Evolutionary conservation across 169 alveolate species (phyloP).

Genomic region (Plasmodium inui): DNA sequence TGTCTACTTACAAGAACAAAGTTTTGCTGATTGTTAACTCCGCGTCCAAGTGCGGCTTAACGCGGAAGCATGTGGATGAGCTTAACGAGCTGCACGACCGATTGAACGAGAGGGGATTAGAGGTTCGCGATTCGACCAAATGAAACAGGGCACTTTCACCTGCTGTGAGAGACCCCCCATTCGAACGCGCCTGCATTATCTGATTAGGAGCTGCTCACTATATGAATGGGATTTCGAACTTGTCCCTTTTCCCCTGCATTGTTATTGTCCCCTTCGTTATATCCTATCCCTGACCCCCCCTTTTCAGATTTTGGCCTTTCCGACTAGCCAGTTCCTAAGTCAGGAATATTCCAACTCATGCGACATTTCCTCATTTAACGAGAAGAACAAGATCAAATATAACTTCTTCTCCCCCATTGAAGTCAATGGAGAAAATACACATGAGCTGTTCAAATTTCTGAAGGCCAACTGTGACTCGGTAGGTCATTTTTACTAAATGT

Average conservation of each 20-base stretch:
- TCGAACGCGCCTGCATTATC: background rate
- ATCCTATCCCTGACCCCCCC: background rate
- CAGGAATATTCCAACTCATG: slow-evolving; percentile 22
- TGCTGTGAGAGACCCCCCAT: background rate
- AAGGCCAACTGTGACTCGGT: slow-evolving; percentile 44
- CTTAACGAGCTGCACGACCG: slow-evolving; percentile 26
- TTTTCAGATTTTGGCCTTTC: slow-evolving; percentile 33
- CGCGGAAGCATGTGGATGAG: slow-evolving; percentile 34
- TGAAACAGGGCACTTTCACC: background rate
- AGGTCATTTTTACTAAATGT: background rate
- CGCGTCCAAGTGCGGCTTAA: slow-evolving; percentile 69
- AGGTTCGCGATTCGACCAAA: slow-evolving; percentile 1
- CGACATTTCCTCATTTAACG: slow-evolving; percentile 42
- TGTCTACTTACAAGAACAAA: slow-evolving; percentile 48
- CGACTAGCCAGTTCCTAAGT: slow-evolving; percentile 33
- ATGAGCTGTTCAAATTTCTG: slow-evolving; percentile 36
- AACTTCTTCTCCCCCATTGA: slow-evolving; percentile 41
- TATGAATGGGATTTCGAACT: background rate
- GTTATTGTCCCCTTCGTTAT: background rate
- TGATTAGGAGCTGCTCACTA: background rate
- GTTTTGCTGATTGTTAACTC: slow-evolving; percentile 52
- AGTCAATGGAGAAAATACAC: slow-evolving; percentile 55
- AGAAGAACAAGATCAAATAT: slow-evolving; percentile 24
- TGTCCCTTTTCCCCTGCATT: background rate
- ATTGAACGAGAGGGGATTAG: slow-evolving; percentile 16